These are phyloP conservation scores for Penicillium nucicola DNA, from an alignment of 495 filamentous ascomycete species.

Conservation along the genomic window DNA sequence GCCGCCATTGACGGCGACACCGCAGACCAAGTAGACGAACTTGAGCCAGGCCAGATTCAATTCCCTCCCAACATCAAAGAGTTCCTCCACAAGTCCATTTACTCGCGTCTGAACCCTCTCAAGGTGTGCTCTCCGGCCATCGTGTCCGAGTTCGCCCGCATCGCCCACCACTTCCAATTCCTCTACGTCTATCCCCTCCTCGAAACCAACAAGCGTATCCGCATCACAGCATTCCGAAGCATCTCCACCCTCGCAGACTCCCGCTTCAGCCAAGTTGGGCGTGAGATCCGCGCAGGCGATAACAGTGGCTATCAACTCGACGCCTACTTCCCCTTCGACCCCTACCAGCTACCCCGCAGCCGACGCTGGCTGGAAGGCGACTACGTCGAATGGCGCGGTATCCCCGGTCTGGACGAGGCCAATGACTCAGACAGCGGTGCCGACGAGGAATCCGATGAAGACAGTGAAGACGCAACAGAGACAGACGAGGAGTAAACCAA, in stretches of 20 bases:
- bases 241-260: conserved; percentile 29
- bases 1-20: conserved; percentile 49
- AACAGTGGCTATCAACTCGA: conserved; percentile 77
- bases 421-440: conserved; percentile 49
- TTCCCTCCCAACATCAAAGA: conserved; percentile 75
- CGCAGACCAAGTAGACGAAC: conserved; percentile 47
- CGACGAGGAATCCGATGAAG: conserved; percentile 26
- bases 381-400: conserved; percentile 79
- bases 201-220: conserved; percentile 84
- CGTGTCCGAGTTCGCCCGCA: conserved; percentile 83
- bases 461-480: conserved; percentile 31
- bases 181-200: conserved; percentile 84
- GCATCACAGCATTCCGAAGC: conserved; percentile 60
- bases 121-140: conserved; percentile 94
- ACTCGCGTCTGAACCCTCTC: conserved; percentile 86
- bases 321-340: conserved; percentile 96
- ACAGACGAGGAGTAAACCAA: conserved; percentile 36
- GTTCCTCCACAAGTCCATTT: conserved; percentile 67
- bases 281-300: conserved; percentile 61
- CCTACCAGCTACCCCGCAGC: conserved; percentile 82
- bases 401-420: conserved; percentile 67
- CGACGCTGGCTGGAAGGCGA: conserved; percentile 81
- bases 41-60: conserved; percentile 60
- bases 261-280: conserved; percentile 43
- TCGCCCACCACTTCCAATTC: conserved; percentile 78